Evolutionary conservation across 1,139 yeast species (phyloP).

Genomic region (Candida pseudocylindracea): DNA sequence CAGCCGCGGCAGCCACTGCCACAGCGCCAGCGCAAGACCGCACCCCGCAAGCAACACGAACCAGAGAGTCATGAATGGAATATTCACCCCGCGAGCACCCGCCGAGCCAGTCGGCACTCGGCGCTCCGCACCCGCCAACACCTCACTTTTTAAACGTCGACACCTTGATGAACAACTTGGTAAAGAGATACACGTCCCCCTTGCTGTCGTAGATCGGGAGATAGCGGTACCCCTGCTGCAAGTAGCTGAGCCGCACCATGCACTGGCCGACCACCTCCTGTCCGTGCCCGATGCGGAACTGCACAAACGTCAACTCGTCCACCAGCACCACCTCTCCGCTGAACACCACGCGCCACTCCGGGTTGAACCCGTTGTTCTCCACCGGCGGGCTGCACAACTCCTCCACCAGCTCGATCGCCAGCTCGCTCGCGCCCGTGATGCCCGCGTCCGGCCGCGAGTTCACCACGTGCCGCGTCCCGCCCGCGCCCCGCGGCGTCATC

Average conservation of each 20-base stretch:
- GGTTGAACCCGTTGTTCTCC: conserved; percentile 60
- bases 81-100: no score
- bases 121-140: no score
- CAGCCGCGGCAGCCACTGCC: no score
- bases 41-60: no score
- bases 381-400: conserved; percentile 4
- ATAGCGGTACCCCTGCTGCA: conserved; percentile 65
- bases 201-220: conserved; percentile 49
- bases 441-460: no score
- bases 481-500: conserved; percentile 1
- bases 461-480: conserved; percentile 3
- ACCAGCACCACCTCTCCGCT: conserved; percentile 18
- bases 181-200: conserved; percentile 56
- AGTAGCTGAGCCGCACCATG: conserved; percentile 27
- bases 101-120: no score
- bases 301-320: conserved; percentile 13
- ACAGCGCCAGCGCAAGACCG: no score
- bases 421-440: no score
- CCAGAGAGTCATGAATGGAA: no score
- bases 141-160: no score
- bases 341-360: conserved; percentile 47
- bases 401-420: no score
- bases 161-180: no score
- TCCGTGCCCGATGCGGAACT: conserved; percentile 5
- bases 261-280: conserved; percentile 28